Base-by-base conservation (phyloP, 345 rosid species). In the Odontarrhena argentea region DNA sequence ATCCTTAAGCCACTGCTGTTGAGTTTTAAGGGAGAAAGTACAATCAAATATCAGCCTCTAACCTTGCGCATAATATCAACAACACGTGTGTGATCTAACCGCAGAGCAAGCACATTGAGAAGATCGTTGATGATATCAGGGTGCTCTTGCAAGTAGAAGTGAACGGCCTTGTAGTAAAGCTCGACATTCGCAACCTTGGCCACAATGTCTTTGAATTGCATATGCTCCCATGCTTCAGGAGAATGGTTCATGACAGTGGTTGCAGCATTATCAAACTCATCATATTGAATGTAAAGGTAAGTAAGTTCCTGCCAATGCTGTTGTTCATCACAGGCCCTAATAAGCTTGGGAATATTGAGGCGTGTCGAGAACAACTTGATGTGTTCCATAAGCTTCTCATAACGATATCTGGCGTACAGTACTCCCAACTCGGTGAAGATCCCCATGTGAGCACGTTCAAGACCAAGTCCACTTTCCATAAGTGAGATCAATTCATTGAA, bases 221-320 rank as follows among this genome's bases (percentile, higher is more conserved):
- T 94, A 89, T 94, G 99, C 67, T 94, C 99, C 99, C 99, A 94
- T 49, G 99, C 97, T 83, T 91, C 97, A 0, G 99, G 99, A 37
- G 99, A 94, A 83, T 94, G 99, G 69, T 94, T 94, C 99, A 94
- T 94, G 67, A 94, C 86, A 36, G 97, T 94, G 42, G 96, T 88
- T 25, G 99, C 99, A 60, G 99, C 99, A 84, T 94, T 94, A 71
- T 94, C 99, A 71, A 91, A 94, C 76, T 94, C 99, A 69, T 85
- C 96, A 41, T 94, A 94, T 47, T 85, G 92, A 55, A 94, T 91
- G 77, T 94, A 87, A 68, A 94, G 73, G 68, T 88, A 91, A 41
- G 99, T 91, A 47, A 93, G 97, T 73, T 94, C 99, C 82, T 74
- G 84, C 99, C 99, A 94, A 34, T 94, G 99, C 70, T 94, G 99